phyloP scores from a whole-genome alignment of 1,284 basidiomycete species.

The Heterobasidion irregulare region DNA sequence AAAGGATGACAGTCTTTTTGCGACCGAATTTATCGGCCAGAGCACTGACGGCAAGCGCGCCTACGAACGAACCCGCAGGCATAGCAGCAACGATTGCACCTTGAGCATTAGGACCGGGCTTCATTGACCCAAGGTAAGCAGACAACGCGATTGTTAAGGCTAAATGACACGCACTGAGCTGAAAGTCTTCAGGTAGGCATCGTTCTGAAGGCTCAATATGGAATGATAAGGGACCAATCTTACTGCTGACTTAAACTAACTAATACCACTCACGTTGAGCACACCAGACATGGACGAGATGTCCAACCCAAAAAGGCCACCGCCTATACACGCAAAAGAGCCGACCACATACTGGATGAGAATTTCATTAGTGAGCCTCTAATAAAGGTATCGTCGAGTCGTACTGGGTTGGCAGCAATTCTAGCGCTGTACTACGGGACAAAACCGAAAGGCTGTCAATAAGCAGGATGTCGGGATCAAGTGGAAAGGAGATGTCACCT shows the following conservation, averaged over 20 bases:
- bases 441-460: not conserved
- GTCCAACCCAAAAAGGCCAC: conserved; percentile 71
- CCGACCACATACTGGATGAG: conserved; percentile 51
- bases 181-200: conserved; percentile 45
- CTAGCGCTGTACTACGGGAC: conserved; percentile 25
- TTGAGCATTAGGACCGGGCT: conserved; percentile 49
- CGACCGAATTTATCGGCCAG: conserved; percentile 62
- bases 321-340: conserved; percentile 74
- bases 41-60: conserved; percentile 50
- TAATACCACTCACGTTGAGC: conserved; percentile 38
- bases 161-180: conserved; percentile 25
- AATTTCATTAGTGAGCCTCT: not conserved
- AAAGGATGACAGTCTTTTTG: conserved; percentile 54
- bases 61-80: conserved; percentile 63
- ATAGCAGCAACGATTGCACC: conserved; percentile 74
- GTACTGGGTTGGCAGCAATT: conserved; percentile 29
- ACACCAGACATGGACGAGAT: conserved; percentile 81
- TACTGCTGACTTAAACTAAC: not conserved
- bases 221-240: not conserved
- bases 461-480: not conserved
- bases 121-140: not conserved
- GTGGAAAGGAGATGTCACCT: not conserved
- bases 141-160: not conserved
- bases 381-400: not conserved
- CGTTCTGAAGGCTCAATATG: conserved; percentile 32